Evolutionary conservation across 352 stramenopile genomes (phyloP).

Genomic region (Pythium inflatum): DNA sequence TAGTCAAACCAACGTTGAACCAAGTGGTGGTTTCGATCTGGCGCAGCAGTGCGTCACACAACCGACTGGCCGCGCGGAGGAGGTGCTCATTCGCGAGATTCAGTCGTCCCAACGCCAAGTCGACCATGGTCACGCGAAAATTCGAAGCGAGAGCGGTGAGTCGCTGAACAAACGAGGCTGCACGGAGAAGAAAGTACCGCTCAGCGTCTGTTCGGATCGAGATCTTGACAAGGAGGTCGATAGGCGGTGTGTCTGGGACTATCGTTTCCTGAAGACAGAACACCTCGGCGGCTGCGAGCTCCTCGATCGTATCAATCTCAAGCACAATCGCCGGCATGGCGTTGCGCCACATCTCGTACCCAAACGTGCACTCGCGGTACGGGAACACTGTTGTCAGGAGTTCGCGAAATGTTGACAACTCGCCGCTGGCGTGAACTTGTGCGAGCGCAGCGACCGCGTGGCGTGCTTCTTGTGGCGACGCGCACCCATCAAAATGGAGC

Average conservation of each 20-base stretch:
- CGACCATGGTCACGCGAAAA: neutral
- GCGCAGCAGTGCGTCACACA: neutral
- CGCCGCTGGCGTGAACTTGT: neutral
- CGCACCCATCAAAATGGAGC: neutral
- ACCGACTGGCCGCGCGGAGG: neutral
- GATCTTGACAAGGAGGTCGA: neutral
- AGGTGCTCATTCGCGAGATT: neutral
- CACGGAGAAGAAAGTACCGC: neutral
- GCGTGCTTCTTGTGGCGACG: neutral
- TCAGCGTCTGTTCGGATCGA: neutral
- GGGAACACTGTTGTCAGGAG: slow-evolving; percentile 1
- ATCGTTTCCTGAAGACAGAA: neutral
- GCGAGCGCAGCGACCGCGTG: neutral
- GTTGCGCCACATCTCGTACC: neutral
- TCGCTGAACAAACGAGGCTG: neutral
- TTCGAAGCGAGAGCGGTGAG: neutral
- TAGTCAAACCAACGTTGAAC: neutral
- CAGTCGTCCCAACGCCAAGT: neutral
- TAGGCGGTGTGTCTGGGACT: neutral
- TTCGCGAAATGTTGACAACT: neutral
- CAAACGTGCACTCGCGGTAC: neutral
- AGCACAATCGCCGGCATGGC: neutral
- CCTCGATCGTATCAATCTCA: neutral
- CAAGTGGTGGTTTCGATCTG: too few species aligned
- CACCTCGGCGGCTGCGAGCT: neutral